Conservation (phyloP, 2,329 filamentous ascomycete species). For the Sporothrix variecibatus region DNA sequence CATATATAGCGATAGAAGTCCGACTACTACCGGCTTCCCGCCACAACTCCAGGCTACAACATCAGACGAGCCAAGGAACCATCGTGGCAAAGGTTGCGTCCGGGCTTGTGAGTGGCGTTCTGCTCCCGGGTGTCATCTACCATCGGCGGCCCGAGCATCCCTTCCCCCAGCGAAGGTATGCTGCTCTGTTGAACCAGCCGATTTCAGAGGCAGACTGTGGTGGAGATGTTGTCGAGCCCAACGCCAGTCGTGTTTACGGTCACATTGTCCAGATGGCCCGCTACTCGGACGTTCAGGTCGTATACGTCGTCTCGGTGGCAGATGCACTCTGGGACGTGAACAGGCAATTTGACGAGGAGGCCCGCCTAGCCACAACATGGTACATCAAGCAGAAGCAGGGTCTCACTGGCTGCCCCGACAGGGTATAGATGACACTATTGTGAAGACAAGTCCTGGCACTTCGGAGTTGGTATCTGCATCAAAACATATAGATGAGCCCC, state of each 20-base stretch:
- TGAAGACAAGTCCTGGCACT: background rate
- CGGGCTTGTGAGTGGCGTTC: background rate
- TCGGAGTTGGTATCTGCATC: background rate
- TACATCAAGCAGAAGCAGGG: background rate
- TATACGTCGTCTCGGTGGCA: background rate
- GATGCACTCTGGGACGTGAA: background rate
- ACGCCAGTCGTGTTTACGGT: background rate
- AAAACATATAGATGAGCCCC: background rate
- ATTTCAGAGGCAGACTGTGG: background rate
- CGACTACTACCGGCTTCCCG: background rate
- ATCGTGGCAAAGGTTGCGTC: background rate
- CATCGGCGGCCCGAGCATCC: background rate
- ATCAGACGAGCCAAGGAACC: background rate
- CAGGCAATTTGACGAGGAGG: background rate
- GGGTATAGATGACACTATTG: background rate
- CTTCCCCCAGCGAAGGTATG: background rate
- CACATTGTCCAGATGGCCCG: background rate
- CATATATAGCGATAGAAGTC: background rate
- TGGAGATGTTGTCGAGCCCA: background rate
- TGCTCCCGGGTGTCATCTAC: slow-evolving; percentile 2
- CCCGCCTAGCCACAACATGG: background rate
- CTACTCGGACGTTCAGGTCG: background rate
- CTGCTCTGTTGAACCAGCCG: background rate
- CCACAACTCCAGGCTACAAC: background rate
- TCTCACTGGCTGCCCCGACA: background rate